Conservation (phyloP, 2,329 filamentous ascomycete species). For the Didymella lethalis region DNA sequence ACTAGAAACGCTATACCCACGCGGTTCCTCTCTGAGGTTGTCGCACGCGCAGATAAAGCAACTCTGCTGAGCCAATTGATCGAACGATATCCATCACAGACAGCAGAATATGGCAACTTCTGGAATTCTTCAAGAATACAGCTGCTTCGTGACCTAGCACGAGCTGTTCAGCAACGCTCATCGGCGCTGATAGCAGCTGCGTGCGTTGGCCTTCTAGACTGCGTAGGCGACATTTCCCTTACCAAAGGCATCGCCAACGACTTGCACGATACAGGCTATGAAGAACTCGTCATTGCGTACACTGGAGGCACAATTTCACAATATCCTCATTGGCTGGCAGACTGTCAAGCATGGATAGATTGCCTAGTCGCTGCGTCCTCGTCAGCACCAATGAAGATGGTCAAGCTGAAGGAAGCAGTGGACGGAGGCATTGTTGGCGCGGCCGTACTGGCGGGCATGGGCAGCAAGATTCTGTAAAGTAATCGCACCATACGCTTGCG, state of each 20-base stretch:
- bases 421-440: conserved; percentile 65
- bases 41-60: conserved; percentile 54
- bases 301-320: conserved; percentile 83
- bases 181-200: conserved; percentile 78
- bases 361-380: conserved; percentile 55
- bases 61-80: conserved; percentile 55
- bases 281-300: conserved; percentile 78
- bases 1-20: conserved; percentile 72
- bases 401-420: conserved; percentile 61
- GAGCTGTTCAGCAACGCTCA: conserved; percentile 74
- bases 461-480: conserved; percentile 1
- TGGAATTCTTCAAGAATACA: conserved; percentile 70
- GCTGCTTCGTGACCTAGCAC: conserved; percentile 71
- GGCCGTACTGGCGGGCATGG: conserved; percentile 61
- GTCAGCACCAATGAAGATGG: conserved; percentile 53
- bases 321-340: conserved; percentile 75
- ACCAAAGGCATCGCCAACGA: conserved; percentile 20
- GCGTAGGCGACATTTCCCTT: conserved; percentile 70
- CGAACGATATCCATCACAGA: conserved; percentile 63
- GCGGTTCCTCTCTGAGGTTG: conserved; percentile 74
- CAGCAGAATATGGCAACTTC: conserved; percentile 32
- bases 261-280: conserved; percentile 35
- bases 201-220: conserved; percentile 72
- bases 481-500: neutral
- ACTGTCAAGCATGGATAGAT: conserved; percentile 75